Conservation (phyloP, 345 rosid genomes). For the Gossypium anomalum region DNA sequence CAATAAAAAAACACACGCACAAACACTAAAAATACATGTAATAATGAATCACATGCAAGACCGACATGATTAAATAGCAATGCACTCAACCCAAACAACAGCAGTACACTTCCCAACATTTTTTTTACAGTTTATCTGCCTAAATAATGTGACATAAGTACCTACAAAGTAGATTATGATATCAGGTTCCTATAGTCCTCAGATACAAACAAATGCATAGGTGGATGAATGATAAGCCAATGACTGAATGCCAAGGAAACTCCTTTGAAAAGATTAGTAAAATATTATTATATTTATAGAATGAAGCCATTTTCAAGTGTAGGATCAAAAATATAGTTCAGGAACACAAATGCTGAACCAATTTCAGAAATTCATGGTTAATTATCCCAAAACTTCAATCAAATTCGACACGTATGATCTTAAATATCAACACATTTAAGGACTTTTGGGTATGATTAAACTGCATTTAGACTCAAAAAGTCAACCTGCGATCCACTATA, state of each 20-base stretch:
- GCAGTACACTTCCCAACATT: neutral
- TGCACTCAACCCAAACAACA: slow-evolving; percentile 8
- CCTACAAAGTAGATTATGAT: neutral
- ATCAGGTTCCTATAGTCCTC: neutral
- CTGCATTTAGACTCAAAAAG: slow-evolving; percentile 5
- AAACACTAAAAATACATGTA: neutral
- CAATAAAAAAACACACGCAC: neutral
- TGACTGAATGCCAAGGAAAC: neutral
- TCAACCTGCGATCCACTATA: neutral
- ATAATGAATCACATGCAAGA: neutral
- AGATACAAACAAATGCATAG: neutral
- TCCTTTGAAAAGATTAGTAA: neutral
- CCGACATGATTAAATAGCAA: slow-evolving; percentile 1
- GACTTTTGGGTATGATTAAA: neutral
- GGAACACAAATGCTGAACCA: neutral
- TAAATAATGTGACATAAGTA: neutral
- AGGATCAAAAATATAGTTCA: neutral
- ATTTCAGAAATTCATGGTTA: neutral
- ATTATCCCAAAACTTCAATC: neutral
- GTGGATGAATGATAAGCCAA: neutral
- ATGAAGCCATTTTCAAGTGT: neutral
- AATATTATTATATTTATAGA: neutral
- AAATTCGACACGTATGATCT: neutral
- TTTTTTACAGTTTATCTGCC: neutral
- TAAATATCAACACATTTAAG: neutral